Conservation (phyloP, 192 early-diverging fungal genomes). For the Coemansia sp. region DNA sequence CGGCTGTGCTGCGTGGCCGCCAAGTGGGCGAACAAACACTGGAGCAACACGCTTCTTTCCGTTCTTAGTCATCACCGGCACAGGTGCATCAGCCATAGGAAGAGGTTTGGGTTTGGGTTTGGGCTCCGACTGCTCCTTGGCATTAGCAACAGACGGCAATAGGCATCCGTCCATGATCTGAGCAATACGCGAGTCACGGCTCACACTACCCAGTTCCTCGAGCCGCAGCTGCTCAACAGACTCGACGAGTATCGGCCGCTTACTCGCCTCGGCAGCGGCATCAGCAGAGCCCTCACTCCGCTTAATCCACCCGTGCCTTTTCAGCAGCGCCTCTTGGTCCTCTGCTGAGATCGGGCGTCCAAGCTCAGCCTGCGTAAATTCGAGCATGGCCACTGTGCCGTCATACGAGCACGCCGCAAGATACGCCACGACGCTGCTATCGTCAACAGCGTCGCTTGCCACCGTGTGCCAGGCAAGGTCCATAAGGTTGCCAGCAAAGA, state of each 20-base stretch:
- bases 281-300: neutral
- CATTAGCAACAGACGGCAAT: neutral
- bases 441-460: neutral
- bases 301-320: slow-evolving; percentile 26
- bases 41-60: slow-evolving; percentile 89
- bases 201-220: slow-evolving; percentile 55
- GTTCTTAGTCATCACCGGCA: slow-evolving; percentile 63
- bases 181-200: slow-evolving; percentile 37
- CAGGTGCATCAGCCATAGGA: neutral
- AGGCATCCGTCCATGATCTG: slow-evolving; percentile 13
- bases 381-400: slow-evolving; percentile 79
- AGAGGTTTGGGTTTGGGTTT: too few species aligned
- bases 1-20: slow-evolving; percentile 2
- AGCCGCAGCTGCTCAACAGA: slow-evolving; percentile 65
- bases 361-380: slow-evolving; percentile 71
- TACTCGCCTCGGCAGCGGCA: slow-evolving; percentile 29
- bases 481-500: slow-evolving; percentile 83
- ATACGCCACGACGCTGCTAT: slow-evolving; percentile 15
- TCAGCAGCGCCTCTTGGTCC: slow-evolving; percentile 65
- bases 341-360: slow-evolving; percentile 63
- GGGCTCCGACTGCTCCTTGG: too few species aligned
- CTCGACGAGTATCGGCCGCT: slow-evolving; percentile 53
- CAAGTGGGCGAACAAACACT: slow-evolving; percentile 56
- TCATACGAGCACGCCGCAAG: slow-evolving; percentile 91
- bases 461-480: slow-evolving; percentile 68